Conservation (phyloP, 129 eudicot genomes). For the Apium graveolens region DNA sequence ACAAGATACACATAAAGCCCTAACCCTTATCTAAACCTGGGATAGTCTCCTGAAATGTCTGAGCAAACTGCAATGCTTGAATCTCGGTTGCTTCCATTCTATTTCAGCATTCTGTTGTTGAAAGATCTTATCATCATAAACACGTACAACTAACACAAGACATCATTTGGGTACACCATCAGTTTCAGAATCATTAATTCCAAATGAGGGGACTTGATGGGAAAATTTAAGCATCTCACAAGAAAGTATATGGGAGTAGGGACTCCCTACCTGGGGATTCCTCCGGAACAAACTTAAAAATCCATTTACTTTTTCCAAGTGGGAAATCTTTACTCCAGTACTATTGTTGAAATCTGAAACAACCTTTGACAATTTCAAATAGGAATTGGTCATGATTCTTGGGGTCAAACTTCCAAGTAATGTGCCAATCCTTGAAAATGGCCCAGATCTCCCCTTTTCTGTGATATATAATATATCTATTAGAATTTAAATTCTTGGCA, state of each 20-base stretch:
- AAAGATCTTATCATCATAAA: no score
- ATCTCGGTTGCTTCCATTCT: no score
- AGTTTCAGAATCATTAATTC: conserved; percentile 60
- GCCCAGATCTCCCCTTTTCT: conserved; percentile 85
- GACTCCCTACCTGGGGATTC: conserved; percentile 11
- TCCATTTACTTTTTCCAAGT: conserved; percentile 57
- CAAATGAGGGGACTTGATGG: conserved; percentile 54
- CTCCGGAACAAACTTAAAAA: conserved; percentile 56
- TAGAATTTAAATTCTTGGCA: conserved; percentile 24
- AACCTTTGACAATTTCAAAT: conserved; percentile 72
- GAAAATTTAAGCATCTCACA: conserved; percentile 56
- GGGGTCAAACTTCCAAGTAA: conserved; percentile 51
- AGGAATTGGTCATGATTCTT: conserved; percentile 36
- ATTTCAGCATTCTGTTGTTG: no score
- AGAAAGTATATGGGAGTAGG: conserved; percentile 23
- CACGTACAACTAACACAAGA: no score
- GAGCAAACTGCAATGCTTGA: no score
- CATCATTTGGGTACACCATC: conserved; percentile 66
- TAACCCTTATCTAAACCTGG: no score
- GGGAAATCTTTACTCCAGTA: conserved; percentile 38
- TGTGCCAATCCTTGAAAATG: conserved; percentile 66
- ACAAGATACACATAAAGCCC: no score
- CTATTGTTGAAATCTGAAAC: conserved; percentile 38
- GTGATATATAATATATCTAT: conserved; percentile 39
- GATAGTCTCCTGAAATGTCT: no score